Conservation (phyloP, 1,284 basidiomycete species). For the Schizophyllum commune region DNA sequence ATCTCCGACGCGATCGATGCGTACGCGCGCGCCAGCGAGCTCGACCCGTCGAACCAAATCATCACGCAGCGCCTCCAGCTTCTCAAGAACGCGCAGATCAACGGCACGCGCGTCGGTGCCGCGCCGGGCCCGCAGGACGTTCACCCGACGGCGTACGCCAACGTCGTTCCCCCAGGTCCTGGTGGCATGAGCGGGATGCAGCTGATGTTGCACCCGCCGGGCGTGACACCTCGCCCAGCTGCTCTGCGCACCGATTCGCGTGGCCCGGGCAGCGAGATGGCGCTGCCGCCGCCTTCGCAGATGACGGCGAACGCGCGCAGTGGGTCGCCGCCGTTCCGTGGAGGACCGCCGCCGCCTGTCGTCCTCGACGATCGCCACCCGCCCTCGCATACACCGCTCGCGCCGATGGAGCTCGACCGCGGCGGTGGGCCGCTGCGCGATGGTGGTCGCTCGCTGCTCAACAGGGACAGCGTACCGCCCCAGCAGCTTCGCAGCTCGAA, state of each 20-base stretch:
- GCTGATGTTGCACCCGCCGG: conserved; percentile 42
- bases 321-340: conserved; percentile 59
- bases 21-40: conserved; percentile 86
- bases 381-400: conserved; percentile 63
- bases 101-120: conserved; percentile 45
- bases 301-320: conserved; percentile 35
- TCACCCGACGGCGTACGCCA: conserved; percentile 89
- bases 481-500: background rate
- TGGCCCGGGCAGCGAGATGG: conserved; percentile 50
- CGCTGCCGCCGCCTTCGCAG: conserved; percentile 53
- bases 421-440: conserved; percentile 18
- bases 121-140: conserved; percentile 88
- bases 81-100: conserved; percentile 75
- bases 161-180: conserved; percentile 47
- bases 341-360: conserved; percentile 72
- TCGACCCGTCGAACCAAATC: conserved; percentile 75
- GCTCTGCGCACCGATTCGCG: conserved; percentile 57
- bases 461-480: background rate
- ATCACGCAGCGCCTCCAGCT: conserved; percentile 76
- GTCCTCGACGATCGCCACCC: conserved; percentile 58
- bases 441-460: background rate
- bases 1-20: conserved; percentile 98
- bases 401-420: conserved; percentile 81
- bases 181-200: conserved; percentile 51
- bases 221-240: background rate